Evolutionary conservation across 768 basidiomycete genomes (phyloP).

Genomic region (Podaxis mareebaensis): DNA sequence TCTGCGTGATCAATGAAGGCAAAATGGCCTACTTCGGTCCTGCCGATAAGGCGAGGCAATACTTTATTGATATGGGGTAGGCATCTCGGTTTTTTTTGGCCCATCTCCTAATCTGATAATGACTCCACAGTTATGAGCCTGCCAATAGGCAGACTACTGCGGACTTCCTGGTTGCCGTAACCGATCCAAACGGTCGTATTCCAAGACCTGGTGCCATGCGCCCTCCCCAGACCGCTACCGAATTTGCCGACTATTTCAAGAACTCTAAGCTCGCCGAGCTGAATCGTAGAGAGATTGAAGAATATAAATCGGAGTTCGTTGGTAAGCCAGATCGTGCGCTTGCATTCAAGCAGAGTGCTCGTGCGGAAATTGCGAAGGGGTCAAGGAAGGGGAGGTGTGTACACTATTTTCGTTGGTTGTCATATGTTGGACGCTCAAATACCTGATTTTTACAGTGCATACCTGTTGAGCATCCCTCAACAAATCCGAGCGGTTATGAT

Average conservation of each 20-base stretch:
- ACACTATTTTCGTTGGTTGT: slow-evolving; percentile 5
- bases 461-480: slow-evolving; percentile 44
- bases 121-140: slow-evolving; percentile 45
- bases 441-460: slow-evolving; percentile 32
- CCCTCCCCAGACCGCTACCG: slow-evolving; percentile 54
- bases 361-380: slow-evolving; percentile 50
- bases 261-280: slow-evolving; percentile 36
- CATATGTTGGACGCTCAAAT: background rate
- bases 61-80: slow-evolving; percentile 65
- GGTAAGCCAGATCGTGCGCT: slow-evolving; percentile 42
- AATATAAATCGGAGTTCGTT: slow-evolving; percentile 44
- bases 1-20: slow-evolving; percentile 76
- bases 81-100: background rate
- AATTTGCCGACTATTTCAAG: slow-evolving; percentile 54
- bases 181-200: slow-evolving; percentile 60
- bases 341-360: slow-evolving; percentile 49
- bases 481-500: slow-evolving; percentile 47
- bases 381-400: slow-evolving; percentile 35
- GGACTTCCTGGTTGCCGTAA: slow-evolving; percentile 63
- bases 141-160: slow-evolving; percentile 65
- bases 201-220: slow-evolving; percentile 41
- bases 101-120: background rate
- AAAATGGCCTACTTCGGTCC: slow-evolving; percentile 76
- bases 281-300: slow-evolving; percentile 48
- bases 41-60: slow-evolving; percentile 60